Percentiles rank a stretch among this genome's conserved stretches.
These are phyloP conservation scores for Diaporthe helianthi DNA, from an alignment of 2,329 filamentous ascomycete genomes.

Conservation along the genomic window DNA sequence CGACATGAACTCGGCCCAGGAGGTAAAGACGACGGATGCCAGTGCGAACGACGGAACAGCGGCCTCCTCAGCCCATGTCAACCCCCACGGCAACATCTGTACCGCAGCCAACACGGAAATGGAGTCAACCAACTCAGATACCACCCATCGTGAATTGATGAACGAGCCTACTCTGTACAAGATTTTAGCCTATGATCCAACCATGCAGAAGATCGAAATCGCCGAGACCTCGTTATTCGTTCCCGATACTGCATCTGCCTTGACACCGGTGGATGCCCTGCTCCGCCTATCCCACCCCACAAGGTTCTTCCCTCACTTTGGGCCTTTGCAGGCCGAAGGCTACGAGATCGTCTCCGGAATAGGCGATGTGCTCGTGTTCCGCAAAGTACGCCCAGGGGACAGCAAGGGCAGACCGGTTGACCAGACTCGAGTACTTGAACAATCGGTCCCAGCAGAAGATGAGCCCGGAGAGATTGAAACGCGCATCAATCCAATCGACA, in stretches of 20 bases:
- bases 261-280: slow-evolving; percentile 67
- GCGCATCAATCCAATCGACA: slow-evolving; percentile 65
- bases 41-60: slow-evolving; percentile 50
- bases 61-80: slow-evolving; percentile 47
- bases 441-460: not conserved
- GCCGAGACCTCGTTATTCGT: slow-evolving; percentile 67
- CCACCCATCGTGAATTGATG: not conserved
- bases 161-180: slow-evolving; percentile 58
- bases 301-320: slow-evolving; percentile 71
- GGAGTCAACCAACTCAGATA: slow-evolving; percentile 11
- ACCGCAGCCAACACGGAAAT: slow-evolving; percentile 33
- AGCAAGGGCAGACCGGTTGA: not conserved
- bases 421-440: slow-evolving; percentile 33
- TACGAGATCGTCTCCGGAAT: slow-evolving; percentile 72
- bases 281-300: slow-evolving; percentile 66
- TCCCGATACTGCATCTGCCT: slow-evolving; percentile 53
- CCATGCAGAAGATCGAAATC: slow-evolving; percentile 61
- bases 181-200: slow-evolving; percentile 70
- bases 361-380: slow-evolving; percentile 70
- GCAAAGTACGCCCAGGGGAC: slow-evolving; percentile 55
- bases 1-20: slow-evolving; percentile 55
- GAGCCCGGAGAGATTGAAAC: slow-evolving; percentile 12
- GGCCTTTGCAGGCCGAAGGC: slow-evolving; percentile 63
- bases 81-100: slow-evolving; percentile 41
- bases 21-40: slow-evolving; percentile 55